Conservation (phyloP, 352 stramenopile species). For the Globisporangium radiosum region DNA sequence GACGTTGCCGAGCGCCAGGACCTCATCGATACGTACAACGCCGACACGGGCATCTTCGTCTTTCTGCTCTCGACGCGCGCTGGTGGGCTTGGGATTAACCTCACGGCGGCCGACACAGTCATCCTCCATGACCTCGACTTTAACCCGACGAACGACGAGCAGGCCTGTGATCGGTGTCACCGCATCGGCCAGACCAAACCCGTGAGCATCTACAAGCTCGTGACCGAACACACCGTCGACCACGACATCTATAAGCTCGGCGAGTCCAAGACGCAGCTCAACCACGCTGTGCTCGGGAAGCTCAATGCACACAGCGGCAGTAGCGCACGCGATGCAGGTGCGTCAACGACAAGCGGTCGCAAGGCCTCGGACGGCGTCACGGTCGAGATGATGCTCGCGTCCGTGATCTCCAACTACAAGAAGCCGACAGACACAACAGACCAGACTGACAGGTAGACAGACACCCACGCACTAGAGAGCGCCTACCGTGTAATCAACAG, state of each 20-base stretch:
- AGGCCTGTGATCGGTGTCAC: constrained; percentile 87
- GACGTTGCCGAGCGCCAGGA: constrained; percentile 67
- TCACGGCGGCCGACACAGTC: constrained; percentile 90
- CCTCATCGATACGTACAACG: constrained; percentile 82
- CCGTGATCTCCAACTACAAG: constrained; percentile 75
- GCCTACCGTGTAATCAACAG: no score
- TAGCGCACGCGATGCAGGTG: constrained; percentile 4
- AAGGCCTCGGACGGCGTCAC: constrained; percentile 33
- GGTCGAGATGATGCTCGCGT: constrained; percentile 77
- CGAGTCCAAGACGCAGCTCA: constrained; percentile 80
- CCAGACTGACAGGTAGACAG: neutral
- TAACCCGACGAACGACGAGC: constrained; percentile 80
- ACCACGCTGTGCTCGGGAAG: constrained; percentile 80
- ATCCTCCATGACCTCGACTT: constrained; percentile 87
- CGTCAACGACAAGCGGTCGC: constrained; percentile 10
- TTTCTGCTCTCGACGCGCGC: constrained; percentile 97
- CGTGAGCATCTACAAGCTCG: constrained; percentile 91
- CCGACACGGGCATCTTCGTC: constrained; percentile 92
- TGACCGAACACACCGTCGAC: constrained; percentile 88
- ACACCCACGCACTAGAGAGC: neutral
- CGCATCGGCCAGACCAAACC: constrained; percentile 87
- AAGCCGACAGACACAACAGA: no score
- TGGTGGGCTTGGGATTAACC: constrained; percentile 97
- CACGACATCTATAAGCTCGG: constrained; percentile 88
- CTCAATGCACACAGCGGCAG: constrained; percentile 52